A percentile compares a stretch with the other conserved stretches of the same genome.
phyloP scores from a whole-genome alignment of 1,284 basidiomycete genomes.

The Ganoderma meredithae region DNA sequence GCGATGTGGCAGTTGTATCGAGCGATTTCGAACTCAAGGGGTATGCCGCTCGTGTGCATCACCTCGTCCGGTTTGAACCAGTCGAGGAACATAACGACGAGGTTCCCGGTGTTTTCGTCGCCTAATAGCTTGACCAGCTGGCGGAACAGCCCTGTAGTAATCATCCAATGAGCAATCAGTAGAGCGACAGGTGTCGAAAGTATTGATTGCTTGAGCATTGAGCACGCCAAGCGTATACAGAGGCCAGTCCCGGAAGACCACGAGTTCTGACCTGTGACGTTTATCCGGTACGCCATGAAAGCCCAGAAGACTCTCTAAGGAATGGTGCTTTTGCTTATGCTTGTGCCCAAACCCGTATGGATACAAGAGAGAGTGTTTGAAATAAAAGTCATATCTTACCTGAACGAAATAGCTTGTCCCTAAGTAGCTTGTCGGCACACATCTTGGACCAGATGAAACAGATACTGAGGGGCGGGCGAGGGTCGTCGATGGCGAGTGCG shows the following conservation, averaged over 20 bases:
- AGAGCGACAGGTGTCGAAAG: no score
- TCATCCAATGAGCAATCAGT: neutral
- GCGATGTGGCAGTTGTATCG: neutral
- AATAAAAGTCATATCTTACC: neutral
- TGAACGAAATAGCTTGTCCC: constrained; percentile 3
- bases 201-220: no score
- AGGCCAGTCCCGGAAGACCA: no score
- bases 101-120: neutral
- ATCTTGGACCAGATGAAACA: constrained; percentile 2
- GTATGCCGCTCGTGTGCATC: neutral
- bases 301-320: no score
- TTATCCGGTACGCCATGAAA: no score
- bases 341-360: no score
- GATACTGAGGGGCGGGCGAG: neutral
- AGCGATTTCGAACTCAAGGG: neutral
- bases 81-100: neutral
- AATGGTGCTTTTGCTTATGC: no score
- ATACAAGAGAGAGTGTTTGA: neutral
- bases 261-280: no score
- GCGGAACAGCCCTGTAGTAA: neutral
- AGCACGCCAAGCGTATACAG: no score
- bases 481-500: neutral
- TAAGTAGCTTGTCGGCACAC: neutral
- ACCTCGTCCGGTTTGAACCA: neutral
- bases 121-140: neutral